Percentiles rank a stretch among this genome's conserved stretches.
phyloP scores from a whole-genome alignment of 1,284 basidiomycete species.

The Somion occarium region DNA sequence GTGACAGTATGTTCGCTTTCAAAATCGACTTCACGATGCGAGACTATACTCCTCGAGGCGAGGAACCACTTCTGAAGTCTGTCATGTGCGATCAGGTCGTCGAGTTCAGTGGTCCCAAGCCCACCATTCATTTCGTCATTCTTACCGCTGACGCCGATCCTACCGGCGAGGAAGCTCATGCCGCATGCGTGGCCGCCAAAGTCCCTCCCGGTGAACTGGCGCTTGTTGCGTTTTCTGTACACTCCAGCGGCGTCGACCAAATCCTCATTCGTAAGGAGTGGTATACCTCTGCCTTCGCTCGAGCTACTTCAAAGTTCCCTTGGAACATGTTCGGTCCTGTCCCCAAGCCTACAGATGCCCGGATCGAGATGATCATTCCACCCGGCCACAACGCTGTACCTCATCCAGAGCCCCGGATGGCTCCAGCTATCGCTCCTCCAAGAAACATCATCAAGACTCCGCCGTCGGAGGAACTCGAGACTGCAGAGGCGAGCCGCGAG shows the following conservation, averaged over 20 bases:
- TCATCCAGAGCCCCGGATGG: constrained; percentile 13
- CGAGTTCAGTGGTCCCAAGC: constrained; percentile 78
- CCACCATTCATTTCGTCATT: constrained; percentile 82
- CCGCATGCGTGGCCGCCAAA: constrained; percentile 76
- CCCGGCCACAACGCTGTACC: constrained; percentile 24
- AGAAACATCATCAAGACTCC: constrained; percentile 55
- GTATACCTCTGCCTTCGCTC: constrained; percentile 61
- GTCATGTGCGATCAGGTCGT: constrained; percentile 73
- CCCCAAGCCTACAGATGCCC: constrained; percentile 9
- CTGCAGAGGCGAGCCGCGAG: constrained; percentile 50
- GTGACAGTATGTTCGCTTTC: constrained; percentile 77
- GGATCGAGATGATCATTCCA: constrained; percentile 29
- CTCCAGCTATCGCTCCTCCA: constrained; percentile 18
- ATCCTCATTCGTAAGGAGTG: constrained; percentile 78
- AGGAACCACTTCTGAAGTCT: constrained; percentile 44
- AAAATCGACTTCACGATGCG: constrained; percentile 65
- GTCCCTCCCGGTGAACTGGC: constrained; percentile 70
- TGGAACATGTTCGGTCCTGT: constrained; percentile 27
- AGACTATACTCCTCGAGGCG: constrained; percentile 44
- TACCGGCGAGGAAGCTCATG: constrained; percentile 71
- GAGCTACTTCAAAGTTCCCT: constrained; percentile 59
- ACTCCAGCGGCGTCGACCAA: constrained; percentile 78
- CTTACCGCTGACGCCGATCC: constrained; percentile 76
- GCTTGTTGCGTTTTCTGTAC: constrained; percentile 77
- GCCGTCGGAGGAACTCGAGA: constrained; percentile 67